Evolutionary conservation across 805 yeast species (phyloP).

Genomic region (Maudiozyma pseudohumilis): DNA sequence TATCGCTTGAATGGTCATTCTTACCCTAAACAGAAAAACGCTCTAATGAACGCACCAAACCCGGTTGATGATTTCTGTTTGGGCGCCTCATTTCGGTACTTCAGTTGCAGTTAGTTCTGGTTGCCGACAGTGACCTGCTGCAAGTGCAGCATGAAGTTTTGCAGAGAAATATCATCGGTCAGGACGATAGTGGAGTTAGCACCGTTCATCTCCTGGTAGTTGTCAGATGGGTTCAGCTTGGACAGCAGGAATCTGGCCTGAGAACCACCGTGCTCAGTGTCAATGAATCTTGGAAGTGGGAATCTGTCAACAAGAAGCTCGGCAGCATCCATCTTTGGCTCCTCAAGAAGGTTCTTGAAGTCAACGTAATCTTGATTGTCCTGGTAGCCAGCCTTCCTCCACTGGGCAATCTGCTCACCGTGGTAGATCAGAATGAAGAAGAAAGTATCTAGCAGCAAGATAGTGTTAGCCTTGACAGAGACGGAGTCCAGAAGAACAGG

Average conservation of each 20-base stretch:
- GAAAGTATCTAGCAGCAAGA: slow-evolving; percentile 84
- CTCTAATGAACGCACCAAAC: background rate
- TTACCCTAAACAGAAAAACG: slow-evolving; percentile 1
- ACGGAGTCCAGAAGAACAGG: slow-evolving; percentile 91
- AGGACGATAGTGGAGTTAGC: slow-evolving; percentile 70
- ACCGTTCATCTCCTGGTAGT: slow-evolving; percentile 46
- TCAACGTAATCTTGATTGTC: slow-evolving; percentile 83
- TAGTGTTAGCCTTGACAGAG: slow-evolving; percentile 80
- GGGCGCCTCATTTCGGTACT: background rate
- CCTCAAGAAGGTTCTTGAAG: slow-evolving; percentile 76
- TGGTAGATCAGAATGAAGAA: slow-evolving; percentile 94
- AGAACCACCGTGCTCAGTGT: slow-evolving; percentile 96
- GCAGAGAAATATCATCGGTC: slow-evolving; percentile 92
- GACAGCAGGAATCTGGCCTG: slow-evolving; percentile 95
- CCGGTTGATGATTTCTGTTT: background rate
- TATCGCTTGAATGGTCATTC: too few relatives aligned
- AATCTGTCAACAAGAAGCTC: slow-evolving; percentile 84
- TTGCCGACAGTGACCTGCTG: slow-evolving; percentile 77
- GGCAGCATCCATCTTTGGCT: slow-evolving; percentile 88
- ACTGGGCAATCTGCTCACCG: slow-evolving; percentile 88
- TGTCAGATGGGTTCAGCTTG: slow-evolving; percentile 87
- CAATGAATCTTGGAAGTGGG: slow-evolving; percentile 96
- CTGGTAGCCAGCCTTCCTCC: slow-evolving; percentile 95
- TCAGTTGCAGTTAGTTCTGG: slow-evolving; percentile 18
- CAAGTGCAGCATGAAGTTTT: slow-evolving; percentile 89